These are phyloP conservation scores for Monosporascus sp. DNA, from an alignment of 2,329 filamentous ascomycete genomes.

Conservation along the genomic window DNA sequence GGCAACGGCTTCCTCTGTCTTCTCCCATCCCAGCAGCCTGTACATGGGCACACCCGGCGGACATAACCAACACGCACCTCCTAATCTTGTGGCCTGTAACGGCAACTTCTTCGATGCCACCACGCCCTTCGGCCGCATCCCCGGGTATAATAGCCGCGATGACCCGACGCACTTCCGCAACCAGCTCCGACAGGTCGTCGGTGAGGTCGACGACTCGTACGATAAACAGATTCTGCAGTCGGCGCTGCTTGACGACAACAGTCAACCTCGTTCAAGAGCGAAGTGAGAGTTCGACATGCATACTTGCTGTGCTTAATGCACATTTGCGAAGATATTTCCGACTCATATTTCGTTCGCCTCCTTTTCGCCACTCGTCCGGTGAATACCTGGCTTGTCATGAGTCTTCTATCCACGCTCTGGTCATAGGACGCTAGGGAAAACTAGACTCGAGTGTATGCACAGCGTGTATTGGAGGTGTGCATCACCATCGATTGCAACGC, in stretches of 20 bases:
- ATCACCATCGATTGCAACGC: no score
- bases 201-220: constrained; percentile 16
- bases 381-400: no score
- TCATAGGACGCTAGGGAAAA: no score
- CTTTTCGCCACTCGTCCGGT: no score
- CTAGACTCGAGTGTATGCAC: no score
- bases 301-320: no score
- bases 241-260: constrained; percentile 17
- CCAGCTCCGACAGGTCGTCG: constrained; percentile 16
- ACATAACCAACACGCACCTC: constrained; percentile 5
- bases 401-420: no score
- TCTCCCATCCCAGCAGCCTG: constrained; percentile 47
- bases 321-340: no score
- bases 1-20: constrained; percentile 26
- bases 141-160: constrained; percentile 18
- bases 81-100: constrained; percentile 19
- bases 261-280: constrained; percentile 14
- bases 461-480: no score
- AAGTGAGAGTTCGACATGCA: not conserved
- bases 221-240: constrained; percentile 19
- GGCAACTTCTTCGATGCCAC: constrained; percentile 22
- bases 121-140: constrained; percentile 20
- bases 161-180: constrained; percentile 24
- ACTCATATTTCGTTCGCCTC: no score
- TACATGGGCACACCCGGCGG: constrained; percentile 41